Conservation (phyloP, 768 basidiomycete genomes). For the Termitomyces sp. region DNA sequence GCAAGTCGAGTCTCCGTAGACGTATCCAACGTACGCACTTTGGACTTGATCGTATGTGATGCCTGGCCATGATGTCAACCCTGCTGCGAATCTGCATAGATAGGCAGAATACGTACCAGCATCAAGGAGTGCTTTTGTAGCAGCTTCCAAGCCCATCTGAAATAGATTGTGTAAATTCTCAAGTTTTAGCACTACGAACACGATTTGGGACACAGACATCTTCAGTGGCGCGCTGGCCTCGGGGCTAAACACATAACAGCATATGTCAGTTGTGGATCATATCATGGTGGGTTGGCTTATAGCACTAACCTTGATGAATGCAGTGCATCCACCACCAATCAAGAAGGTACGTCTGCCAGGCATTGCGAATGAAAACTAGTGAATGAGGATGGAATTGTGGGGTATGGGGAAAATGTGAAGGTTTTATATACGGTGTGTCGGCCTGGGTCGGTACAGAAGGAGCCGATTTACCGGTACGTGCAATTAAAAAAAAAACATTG, state of each 20-base stretch:
- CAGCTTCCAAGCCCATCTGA: conserved; percentile 84
- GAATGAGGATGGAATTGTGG: neutral
- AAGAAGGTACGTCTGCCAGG: conserved; percentile 51
- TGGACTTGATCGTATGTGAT: conserved; percentile 76
- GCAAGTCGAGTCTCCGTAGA: conserved; percentile 74
- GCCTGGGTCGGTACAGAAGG: neutral
- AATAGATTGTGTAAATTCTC: neutral
- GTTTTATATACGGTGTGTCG: neutral
- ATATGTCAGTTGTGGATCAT: neutral
- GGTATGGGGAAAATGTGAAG: neutral
- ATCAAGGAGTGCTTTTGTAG: conserved; percentile 82
- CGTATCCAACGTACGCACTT: conserved; percentile 71
- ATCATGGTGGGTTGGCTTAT: neutral
- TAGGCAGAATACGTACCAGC: conserved; percentile 43
- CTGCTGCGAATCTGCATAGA: neutral
- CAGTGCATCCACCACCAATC: conserved; percentile 69
- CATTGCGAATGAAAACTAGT: conserved; percentile 18
- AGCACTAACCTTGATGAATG: conserved; percentile 63
- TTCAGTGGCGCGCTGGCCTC: conserved; percentile 59
- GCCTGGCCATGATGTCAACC: conserved; percentile 32
- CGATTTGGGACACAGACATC: conserved; percentile 43
- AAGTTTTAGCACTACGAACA: neutral
- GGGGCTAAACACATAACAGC: conserved; percentile 41
- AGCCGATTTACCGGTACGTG: neutral
- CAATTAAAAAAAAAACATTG: neutral